Base-by-base conservation (phyloP, 495 filamentous ascomycete species). In the Aspergillus avenaceus region DNA sequence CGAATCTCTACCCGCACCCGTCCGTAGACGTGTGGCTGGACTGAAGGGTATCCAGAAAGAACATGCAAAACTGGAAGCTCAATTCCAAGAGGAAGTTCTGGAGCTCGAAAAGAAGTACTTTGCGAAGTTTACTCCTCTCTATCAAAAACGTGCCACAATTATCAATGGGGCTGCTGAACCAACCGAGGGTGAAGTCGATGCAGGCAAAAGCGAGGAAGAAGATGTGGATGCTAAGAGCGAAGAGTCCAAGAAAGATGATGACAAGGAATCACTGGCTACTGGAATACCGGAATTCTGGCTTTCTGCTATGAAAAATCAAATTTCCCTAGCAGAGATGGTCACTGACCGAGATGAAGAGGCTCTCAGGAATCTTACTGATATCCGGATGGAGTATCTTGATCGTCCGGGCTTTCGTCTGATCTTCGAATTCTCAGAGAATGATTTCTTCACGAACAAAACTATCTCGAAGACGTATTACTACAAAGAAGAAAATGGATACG, bases 251-350 rank as follows among this genome's bases (percentile, higher is more conserved):
- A 61, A 73, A 41, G 67, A 71, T 14, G 70, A 72, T 41, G 61
- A 60, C n/a, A 60, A 72, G 23, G 77, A 79, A 48, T 75, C 82
- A 48, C 65, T 80, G 46, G 75, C 81, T 38, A 73, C 76, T 54
- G 91, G 91, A 60, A 96, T 97, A 53, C 95, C 95, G 27, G 95
- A 99, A 70, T 99, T 99, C 79, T 99, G 95, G 95, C 79, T 99
- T 23, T 96, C 92, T 51, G 90, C 95, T 54, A 97, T 99, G 93
- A 99, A 99, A 80, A 99, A 97, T 75, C 90, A 96, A 65, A 81
- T 92, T 62, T 91, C 90, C 8, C 80, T 99, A 38, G 90, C 91
- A 27, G 95, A 97, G 73, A 92, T 96, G 82, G 96, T 99, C 66
- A 97, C 91, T 53, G 95, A 97, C 52, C 84, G 88, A 36, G 95